These are phyloP conservation scores for Sporormia fimetaria DNA, from an alignment of 495 filamentous ascomycete species.

Conservation along the genomic window DNA sequence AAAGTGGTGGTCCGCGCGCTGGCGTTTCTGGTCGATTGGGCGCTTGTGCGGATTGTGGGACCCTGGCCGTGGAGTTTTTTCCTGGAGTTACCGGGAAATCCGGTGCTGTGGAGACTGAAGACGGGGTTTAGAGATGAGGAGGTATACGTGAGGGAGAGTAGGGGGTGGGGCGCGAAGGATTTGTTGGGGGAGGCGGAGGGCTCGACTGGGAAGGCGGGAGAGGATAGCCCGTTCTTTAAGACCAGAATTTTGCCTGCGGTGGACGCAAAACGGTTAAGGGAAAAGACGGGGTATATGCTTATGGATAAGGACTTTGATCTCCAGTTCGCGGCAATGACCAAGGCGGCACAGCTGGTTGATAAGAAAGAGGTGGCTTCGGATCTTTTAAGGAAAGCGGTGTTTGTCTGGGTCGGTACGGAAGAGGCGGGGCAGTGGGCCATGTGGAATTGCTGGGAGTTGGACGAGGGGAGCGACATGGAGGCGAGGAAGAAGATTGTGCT, in stretches of 20 bases:
- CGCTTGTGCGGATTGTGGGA: constrained; percentile 55
- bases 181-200: constrained; percentile 34
- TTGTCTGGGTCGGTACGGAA: constrained; percentile 48
- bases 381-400: constrained; percentile 51
- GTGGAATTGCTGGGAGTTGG: constrained; percentile 31
- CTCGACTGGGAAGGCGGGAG: constrained; percentile 16
- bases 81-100: constrained; percentile 37
- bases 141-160: constrained; percentile 60
- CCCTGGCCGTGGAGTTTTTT: constrained; percentile 69
- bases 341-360: constrained; percentile 52
- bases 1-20: constrained; percentile 44
- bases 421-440: constrained; percentile 19
- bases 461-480: constrained; percentile 31
- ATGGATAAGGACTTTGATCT: constrained; percentile 72
- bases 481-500: constrained; percentile 44
- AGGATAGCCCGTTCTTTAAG: constrained; percentile 35
- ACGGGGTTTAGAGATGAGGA: constrained; percentile 60
- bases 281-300: constrained; percentile 69
- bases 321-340: constrained; percentile 64
- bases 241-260: constrained; percentile 49
- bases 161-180: constrained; percentile 41
- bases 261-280: constrained; percentile 44
- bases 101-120: constrained; percentile 56
- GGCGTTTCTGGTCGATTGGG: constrained; percentile 58
- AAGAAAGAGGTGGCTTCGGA: constrained; percentile 44